A percentile compares a stretch with the other conserved stretches of the same genome.
Evolutionary conservation across 2,329 filamentous ascomycete genomes (phyloP).

Genomic region (Exophiala spinifera): DNA sequence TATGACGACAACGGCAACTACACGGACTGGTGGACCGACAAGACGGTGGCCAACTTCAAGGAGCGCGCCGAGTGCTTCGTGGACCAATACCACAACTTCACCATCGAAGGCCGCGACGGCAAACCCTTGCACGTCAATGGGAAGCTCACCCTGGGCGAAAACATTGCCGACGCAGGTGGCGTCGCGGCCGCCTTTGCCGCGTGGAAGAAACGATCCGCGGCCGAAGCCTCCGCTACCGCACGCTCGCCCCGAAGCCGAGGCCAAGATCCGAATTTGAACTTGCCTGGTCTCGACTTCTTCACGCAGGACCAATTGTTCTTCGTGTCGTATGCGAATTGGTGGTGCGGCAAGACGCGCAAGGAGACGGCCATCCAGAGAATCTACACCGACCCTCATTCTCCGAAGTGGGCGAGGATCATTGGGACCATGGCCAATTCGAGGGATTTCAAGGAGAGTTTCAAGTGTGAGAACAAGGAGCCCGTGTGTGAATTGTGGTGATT

Average conservation of each 20-base stretch:
- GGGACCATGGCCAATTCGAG: conserved; percentile 66
- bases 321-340: conserved; percentile 61
- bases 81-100: conserved; percentile 63
- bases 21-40: conserved; percentile 65
- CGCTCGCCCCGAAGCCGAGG: no score
- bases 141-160: conserved; percentile 63
- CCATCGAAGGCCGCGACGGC: conserved; percentile 55
- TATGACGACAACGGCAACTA: conserved; percentile 64
- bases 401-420: conserved; percentile 58
- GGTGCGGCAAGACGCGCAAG: conserved; percentile 63
- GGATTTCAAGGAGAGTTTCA: conserved; percentile 65
- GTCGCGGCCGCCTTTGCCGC: conserved; percentile 61
- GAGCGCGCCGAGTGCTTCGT: conserved; percentile 63
- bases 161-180: conserved; percentile 69
- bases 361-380: conserved; percentile 57
- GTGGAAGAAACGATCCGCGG: conserved; percentile 59
- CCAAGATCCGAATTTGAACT: conserved; percentile 51
- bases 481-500: conserved; percentile 68
- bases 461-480: conserved; percentile 63
- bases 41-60: conserved; percentile 57
- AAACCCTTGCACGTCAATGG: conserved; percentile 61
- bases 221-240: conserved; percentile 46
- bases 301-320: conserved; percentile 69
- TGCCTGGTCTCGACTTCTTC: conserved; percentile 62
- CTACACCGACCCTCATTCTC: conserved; percentile 64